phyloP scores from a whole-genome alignment of 345 rosid species.

The Crucihimalaya himalaica region DNA sequence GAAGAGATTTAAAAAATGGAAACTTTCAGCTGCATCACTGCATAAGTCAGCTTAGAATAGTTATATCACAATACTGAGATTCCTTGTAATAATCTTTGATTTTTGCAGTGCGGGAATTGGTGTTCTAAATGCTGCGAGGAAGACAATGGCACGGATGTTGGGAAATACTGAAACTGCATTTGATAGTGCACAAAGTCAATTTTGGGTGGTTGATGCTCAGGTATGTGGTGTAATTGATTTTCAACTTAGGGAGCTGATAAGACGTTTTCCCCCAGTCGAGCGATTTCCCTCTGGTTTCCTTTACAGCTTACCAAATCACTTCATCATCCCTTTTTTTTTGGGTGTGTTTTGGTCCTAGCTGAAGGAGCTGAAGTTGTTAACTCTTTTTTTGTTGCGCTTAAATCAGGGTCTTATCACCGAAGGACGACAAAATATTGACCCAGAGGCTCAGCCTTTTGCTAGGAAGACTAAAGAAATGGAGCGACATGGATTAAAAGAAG shows the following conservation, averaged over 20 bases:
- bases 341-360: slow-evolving; percentile 52
- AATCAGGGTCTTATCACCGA: slow-evolving; percentile 90
- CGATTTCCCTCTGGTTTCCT: background rate
- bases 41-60: background rate
- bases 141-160: slow-evolving; percentile 98
- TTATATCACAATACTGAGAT: background rate
- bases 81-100: slow-evolving; percentile 32
- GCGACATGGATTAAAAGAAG: slow-evolving; percentile 91
- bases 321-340: slow-evolving; percentile 17
- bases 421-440: slow-evolving; percentile 73
- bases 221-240: slow-evolving; percentile 37
- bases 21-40: slow-evolving; percentile 16
- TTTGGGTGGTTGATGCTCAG: slow-evolving; percentile 98
- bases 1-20: background rate
- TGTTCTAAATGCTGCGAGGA: slow-evolving; percentile 94
- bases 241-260: slow-evolving; percentile 18
- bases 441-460: slow-evolving; percentile 84
- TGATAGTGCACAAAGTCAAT: slow-evolving; percentile 90
- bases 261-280: background rate
- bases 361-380: slow-evolving; percentile 24
- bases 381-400: slow-evolving; percentile 32
- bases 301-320: background rate
- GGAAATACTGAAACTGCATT: slow-evolving; percentile 84
- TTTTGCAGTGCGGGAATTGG: slow-evolving; percentile 94
- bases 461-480: slow-evolving; percentile 70